Percentiles rank a stretch among this genome's conserved stretches.
Evolutionary conservation across 1,284 basidiomycete species (phyloP).

Genomic region (Polyporus tsugae): DNA sequence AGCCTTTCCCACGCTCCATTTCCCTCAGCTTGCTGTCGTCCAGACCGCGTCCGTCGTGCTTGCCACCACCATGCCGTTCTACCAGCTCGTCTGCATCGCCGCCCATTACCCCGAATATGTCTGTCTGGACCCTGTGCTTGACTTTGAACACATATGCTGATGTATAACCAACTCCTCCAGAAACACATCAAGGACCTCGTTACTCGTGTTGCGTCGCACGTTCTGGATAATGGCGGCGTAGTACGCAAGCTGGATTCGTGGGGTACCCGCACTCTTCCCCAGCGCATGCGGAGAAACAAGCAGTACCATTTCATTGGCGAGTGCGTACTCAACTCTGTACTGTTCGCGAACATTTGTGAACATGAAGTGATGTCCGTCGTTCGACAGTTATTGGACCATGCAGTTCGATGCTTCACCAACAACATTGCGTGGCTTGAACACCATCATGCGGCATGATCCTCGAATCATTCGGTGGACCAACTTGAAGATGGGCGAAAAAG

Average conservation of each 20-base stretch:
- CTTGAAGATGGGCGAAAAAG: slow-evolving; percentile 79
- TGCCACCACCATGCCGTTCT: slow-evolving; percentile 72
- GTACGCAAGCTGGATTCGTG: slow-evolving; percentile 81
- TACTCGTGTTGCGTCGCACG: slow-evolving; percentile 73
- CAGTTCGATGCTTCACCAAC: slow-evolving; percentile 87
- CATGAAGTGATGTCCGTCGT: neutral
- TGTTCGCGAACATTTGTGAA: slow-evolving; percentile 3
- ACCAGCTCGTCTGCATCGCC: slow-evolving; percentile 82
- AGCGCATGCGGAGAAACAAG: slow-evolving; percentile 79
- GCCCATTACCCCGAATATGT: slow-evolving; percentile 80
- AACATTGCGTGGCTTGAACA: slow-evolving; percentile 68
- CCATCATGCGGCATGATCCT: slow-evolving; percentile 78
- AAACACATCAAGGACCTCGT: slow-evolving; percentile 82
- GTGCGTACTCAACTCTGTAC: slow-evolving; percentile 57
- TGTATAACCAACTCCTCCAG: slow-evolving; percentile 47
- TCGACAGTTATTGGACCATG: slow-evolving; percentile 86
- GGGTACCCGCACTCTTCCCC: slow-evolving; percentile 80
- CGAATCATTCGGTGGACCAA: slow-evolving; percentile 86
- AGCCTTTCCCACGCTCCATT: slow-evolving; percentile 29
- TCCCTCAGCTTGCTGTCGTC: slow-evolving; percentile 20
- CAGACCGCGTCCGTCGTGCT: slow-evolving; percentile 11
- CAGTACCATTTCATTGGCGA: slow-evolving; percentile 74
- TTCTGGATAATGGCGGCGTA: slow-evolving; percentile 83
- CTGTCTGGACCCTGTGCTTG: slow-evolving; percentile 35
- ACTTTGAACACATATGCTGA: neutral